phyloP scores from a whole-genome alignment of 768 basidiomycete genomes.

The Boletus sensibilis region DNA sequence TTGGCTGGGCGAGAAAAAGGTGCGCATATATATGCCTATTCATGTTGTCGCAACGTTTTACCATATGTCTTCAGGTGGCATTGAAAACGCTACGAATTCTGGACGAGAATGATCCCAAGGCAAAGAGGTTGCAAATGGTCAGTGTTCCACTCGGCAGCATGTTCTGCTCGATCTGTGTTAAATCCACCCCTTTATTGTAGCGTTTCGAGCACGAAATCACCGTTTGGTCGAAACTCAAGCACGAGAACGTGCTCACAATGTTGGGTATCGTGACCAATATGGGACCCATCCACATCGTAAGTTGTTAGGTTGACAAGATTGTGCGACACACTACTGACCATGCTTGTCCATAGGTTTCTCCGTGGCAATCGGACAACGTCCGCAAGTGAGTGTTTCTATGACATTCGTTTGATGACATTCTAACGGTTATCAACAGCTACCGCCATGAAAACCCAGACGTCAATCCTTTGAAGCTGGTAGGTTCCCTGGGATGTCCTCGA shows the following conservation, averaged over 20 bases:
- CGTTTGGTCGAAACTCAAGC: conserved; percentile 51
- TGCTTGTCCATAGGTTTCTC: conserved; percentile 45
- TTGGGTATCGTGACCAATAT: conserved; percentile 56
- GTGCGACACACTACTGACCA: not conserved
- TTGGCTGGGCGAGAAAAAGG: conserved; percentile 57
- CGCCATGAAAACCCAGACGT: conserved; percentile 35
- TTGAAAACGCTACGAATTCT: conserved; percentile 53
- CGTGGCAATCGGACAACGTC: conserved; percentile 61
- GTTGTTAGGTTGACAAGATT: not conserved
- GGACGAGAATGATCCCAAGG: conserved; percentile 42
- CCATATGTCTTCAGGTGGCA: conserved; percentile 43
- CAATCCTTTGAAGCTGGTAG: conserved; percentile 45
- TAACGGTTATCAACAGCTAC: conserved; percentile 36
- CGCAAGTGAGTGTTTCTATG: conserved; percentile 39
- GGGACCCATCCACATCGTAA: conserved; percentile 51
- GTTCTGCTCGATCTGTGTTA: not conserved
- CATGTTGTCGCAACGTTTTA: not conserved
- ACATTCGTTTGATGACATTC: not conserved
- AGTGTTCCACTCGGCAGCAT: not conserved
- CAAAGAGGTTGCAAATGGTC: conserved; percentile 41
- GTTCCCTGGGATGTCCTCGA: not conserved
- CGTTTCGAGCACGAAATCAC: conserved; percentile 56
- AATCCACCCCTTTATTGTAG: conserved; percentile 27
- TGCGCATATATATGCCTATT: conserved; percentile 13
- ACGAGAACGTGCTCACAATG: conserved; percentile 48